phyloP scores from a whole-genome alignment of 2,329 filamentous ascomycete genomes.

The Xenoacremonium recifei region DNA sequence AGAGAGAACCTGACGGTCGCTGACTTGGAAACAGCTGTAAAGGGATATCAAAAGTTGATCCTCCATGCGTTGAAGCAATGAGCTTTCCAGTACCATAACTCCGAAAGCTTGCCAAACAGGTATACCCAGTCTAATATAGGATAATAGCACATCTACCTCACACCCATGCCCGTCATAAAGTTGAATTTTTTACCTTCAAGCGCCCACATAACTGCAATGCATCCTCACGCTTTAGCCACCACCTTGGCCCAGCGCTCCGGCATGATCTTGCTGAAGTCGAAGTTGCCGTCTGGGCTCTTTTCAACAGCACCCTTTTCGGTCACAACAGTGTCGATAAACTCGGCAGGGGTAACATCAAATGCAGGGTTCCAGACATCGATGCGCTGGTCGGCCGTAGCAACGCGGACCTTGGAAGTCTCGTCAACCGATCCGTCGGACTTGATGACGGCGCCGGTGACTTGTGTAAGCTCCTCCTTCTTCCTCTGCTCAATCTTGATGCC shows the following conservation, averaged over 20 bases:
- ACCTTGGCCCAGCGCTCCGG: slow-evolving; percentile 51
- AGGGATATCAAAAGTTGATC: slow-evolving; percentile 74
- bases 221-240: slow-evolving; percentile 21
- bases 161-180: background rate
- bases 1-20: slow-evolving; percentile 75
- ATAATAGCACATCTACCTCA: slow-evolving; percentile 12
- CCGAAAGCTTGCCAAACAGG: slow-evolving; percentile 5
- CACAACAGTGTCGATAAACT: slow-evolving; percentile 88
- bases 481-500: slow-evolving; percentile 92
- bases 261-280: slow-evolving; percentile 60
- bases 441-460: slow-evolving; percentile 75
- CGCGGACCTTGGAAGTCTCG: slow-evolving; percentile 60
- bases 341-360: slow-evolving; percentile 90
- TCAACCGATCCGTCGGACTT: slow-evolving; percentile 63
- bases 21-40: slow-evolving; percentile 75
- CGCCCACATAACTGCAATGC: too few species aligned
- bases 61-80: slow-evolving; percentile 47
- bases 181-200: too few species aligned
- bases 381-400: slow-evolving; percentile 75
- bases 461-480: slow-evolving; percentile 76
- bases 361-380: slow-evolving; percentile 95
- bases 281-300: slow-evolving; percentile 69
- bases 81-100: slow-evolving; percentile 5
- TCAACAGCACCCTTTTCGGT: slow-evolving; percentile 88
- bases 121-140: slow-evolving; percentile 21